Conservation (phyloP, 2,329 filamentous ascomycete species). For the Aureobasidium sp. region DNA sequence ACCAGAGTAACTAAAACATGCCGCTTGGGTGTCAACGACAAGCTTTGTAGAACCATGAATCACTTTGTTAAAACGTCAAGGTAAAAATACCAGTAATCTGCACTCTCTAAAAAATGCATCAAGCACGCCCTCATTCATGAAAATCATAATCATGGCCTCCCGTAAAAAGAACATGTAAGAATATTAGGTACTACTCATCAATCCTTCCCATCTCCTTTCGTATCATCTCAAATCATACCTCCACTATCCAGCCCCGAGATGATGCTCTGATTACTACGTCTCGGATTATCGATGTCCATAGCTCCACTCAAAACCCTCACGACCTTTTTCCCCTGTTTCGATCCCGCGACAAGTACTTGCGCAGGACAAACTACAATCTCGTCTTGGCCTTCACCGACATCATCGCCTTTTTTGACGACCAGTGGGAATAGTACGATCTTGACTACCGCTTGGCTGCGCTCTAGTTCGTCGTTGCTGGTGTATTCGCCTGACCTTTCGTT, state of each 20-base stretch:
- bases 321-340: constrained; percentile 40
- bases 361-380: constrained; percentile 94
- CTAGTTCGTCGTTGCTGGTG: constrained; percentile 70
- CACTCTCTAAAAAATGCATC: too few species aligned
- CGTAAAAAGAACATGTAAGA: background rate
- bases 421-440: constrained; percentile 92
- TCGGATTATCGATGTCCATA: constrained; percentile 39
- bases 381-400: constrained; percentile 78
- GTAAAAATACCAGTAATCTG: too few species aligned
- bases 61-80: too few species aligned
- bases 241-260: constrained; percentile 18
- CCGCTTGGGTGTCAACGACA: too few species aligned
- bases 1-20: too few species aligned
- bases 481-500: constrained; percentile 75
- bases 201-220: background rate
- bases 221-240: background rate
- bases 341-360: constrained; percentile 71
- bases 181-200: background rate
- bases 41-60: too few species aligned
- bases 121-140: too few species aligned
- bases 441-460: constrained; percentile 68
- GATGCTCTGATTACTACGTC: constrained; percentile 25
- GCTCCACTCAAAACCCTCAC: constrained; percentile 45
- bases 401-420: constrained; percentile 92
- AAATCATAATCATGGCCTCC: background rate